phyloP scores from a whole-genome alignment of 805 yeast genomes.

The Danielia reshetovae region DNA sequence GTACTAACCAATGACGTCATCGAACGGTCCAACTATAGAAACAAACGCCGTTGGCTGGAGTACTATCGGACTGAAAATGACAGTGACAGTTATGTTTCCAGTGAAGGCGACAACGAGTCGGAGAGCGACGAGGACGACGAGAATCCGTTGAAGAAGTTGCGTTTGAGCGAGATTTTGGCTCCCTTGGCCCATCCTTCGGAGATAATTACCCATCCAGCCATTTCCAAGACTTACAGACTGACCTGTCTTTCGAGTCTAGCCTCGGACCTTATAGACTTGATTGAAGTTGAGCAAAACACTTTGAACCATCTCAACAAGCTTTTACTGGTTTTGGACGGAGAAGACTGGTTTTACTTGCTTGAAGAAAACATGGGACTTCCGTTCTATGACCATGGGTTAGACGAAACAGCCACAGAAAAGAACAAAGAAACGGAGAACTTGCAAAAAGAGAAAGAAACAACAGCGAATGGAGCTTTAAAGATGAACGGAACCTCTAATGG shows the following conservation, averaged over 20 bases:
- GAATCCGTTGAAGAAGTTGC: conserved; percentile 26
- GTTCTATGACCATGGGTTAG: conserved; percentile 62
- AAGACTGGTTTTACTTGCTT: conserved; percentile 66
- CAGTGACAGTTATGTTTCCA: not conserved
- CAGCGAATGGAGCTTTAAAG: conserved; percentile 11
- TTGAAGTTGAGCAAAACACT: conserved; percentile 76
- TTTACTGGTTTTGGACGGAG: conserved; percentile 80
- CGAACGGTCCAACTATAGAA: conserved; percentile 22
- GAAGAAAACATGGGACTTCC: conserved; percentile 66
- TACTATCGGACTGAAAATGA: conserved; percentile 11
- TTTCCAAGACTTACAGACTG: conserved; percentile 61
- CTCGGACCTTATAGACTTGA: conserved; percentile 66
- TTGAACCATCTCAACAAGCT: conserved; percentile 69
- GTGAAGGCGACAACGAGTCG: conserved; percentile 17
- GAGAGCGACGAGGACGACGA: conserved; percentile 7
- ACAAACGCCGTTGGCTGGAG: conserved; percentile 37
- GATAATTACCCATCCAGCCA: conserved; percentile 63
- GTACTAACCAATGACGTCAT: conserved; percentile 35
- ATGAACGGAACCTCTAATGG: conserved; percentile 1
- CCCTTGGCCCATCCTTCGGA: conserved; percentile 84
- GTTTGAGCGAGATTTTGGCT: conserved; percentile 50
- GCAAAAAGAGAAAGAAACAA: conserved; percentile 6
- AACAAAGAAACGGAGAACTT: conserved; percentile 5
- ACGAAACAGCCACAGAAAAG: conserved; percentile 11
- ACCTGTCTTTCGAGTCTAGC: conserved; percentile 54